Conservation (phyloP, 2,329 filamentous ascomycete genomes). For the Didymella lethalis region DNA sequence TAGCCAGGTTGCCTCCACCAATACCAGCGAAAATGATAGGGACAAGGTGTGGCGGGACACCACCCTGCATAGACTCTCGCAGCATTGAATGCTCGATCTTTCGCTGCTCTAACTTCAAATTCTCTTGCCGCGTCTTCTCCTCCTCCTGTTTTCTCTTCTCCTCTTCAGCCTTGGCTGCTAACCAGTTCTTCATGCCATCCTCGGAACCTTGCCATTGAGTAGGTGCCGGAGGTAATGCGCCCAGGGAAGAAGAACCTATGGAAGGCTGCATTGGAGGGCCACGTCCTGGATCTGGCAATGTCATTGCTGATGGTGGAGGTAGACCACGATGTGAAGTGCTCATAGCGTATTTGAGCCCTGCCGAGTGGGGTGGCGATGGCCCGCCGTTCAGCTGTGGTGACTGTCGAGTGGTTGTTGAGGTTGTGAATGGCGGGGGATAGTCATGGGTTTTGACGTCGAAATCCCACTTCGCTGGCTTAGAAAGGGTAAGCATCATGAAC, state of each 20-base stretch:
- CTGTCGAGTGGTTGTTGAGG: slow-evolving; percentile 50
- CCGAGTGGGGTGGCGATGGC: slow-evolving; percentile 52
- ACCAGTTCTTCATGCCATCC: slow-evolving; percentile 61
- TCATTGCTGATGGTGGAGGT: slow-evolving; percentile 62
- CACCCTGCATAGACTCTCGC: slow-evolving; percentile 60
- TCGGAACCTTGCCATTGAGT: slow-evolving; percentile 60
- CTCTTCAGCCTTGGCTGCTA: slow-evolving; percentile 61
- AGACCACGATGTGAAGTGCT: slow-evolving; percentile 62
- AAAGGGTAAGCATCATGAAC: slow-evolving; percentile 61
- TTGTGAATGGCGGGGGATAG: slow-evolving; percentile 55
- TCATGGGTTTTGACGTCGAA: slow-evolving; percentile 60
- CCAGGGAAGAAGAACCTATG: slow-evolving; percentile 37
- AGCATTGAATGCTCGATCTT: slow-evolving; percentile 63
- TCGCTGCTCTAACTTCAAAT: slow-evolving; percentile 59
- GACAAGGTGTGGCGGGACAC: slow-evolving; percentile 60
- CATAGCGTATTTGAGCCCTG: slow-evolving; percentile 56
- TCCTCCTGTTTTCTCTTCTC: slow-evolving; percentile 63
- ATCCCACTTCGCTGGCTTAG: slow-evolving; percentile 57
- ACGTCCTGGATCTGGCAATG: slow-evolving; percentile 57
- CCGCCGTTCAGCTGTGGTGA: slow-evolving; percentile 53
- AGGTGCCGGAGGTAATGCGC: slow-evolving; percentile 56
- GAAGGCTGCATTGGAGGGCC: slow-evolving; percentile 40
- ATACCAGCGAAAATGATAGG: slow-evolving; percentile 64
- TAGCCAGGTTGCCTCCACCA: slow-evolving; percentile 57
- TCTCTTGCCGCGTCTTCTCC: slow-evolving; percentile 61